Base-by-base conservation (phyloP, 2,329 filamentous ascomycete genomes). In the Alternaria novae-zelandiae region DNA sequence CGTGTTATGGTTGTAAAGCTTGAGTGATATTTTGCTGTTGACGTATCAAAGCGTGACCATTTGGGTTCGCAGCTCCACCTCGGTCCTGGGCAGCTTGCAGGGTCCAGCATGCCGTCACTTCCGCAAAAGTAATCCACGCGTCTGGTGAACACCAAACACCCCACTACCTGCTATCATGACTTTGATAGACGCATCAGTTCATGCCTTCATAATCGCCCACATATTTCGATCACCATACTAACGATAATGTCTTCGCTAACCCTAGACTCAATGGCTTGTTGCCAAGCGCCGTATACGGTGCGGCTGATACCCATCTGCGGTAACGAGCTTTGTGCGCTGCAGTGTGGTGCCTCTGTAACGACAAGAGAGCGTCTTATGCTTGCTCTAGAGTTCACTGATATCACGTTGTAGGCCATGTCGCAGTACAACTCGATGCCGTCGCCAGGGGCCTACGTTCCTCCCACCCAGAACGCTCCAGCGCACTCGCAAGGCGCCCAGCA, bases 391-490 rank as follows among this genome's bases (percentile, higher is more conserved):
- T 21, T 23, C 43, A 47, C 50, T 10, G 23, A 54, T 47, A 2
- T 9, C n/a, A 23, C 4, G 1, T 8, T 23, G 5, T 45, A 44
- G 45, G 9, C 26, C 28, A 79, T 79, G 77, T 77, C 76, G 43
- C 75, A 79, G 53, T 78, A 72, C 54, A 70, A 73, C n/a, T 70
- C 63, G 8, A 71, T 71, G 51, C 72, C 74, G 41, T 70, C 74
- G 2, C 70, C 74, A 20, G 74, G 74, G 53, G 51, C 69, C 2
- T 78, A 78, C 59, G 64, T 69, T 13, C 71, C 76, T 7, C 73
- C 75, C 4, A 69, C 54, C 54, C 70, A 67, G 28, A 54, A 57
- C 11, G 53, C 67, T 25, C 66, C 64, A 20, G 26, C 62, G n/a
- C 74, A 71, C 45, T 68, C 71, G 25, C 66, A 72, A 56, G 62